Percentiles rank a stretch among this genome's conserved stretches.
Evolutionary conservation across 306 rosid species (phyloP).

Genomic region (Castanea mollissima): DNA sequence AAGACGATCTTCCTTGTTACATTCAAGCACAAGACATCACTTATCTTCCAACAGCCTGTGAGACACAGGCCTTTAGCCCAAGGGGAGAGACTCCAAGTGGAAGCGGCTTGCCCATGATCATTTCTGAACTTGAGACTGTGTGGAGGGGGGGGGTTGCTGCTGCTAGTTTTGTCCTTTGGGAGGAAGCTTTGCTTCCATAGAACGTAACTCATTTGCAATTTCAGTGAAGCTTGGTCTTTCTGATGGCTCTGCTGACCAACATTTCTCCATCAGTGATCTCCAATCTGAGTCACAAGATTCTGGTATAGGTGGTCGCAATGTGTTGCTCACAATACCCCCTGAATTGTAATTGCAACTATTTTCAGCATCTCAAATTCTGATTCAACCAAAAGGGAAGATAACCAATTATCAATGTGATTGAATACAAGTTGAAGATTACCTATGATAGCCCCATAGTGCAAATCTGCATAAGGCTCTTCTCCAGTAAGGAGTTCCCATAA

Average conservation of each 20-base stretch:
- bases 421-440: constrained; percentile 38
- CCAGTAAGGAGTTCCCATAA: constrained; percentile 94
- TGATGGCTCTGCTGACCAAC: constrained; percentile 85
- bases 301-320: constrained; percentile 74
- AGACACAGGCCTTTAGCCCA: not conserved
- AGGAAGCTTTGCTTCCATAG: constrained; percentile 68
- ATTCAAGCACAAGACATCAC: constrained; percentile 19
- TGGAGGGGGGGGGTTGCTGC: constrained; percentile 42
- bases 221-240: constrained; percentile 81
- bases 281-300: constrained; percentile 75
- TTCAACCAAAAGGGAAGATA: not conserved
- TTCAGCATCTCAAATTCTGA: constrained; percentile 14
- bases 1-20: constrained; percentile 18
- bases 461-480: constrained; percentile 82
- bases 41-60: constrained; percentile 10
- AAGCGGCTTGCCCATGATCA: constrained; percentile 25
- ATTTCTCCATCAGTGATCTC: constrained; percentile 75
- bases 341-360: constrained; percentile 3
- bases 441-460: constrained; percentile 88
- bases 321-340: constrained; percentile 96
- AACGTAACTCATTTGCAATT: constrained; percentile 65
- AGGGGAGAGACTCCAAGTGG: constrained; percentile 1
- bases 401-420: not conserved
- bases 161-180: constrained; percentile 60
- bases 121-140: constrained; percentile 36